Evolutionary conservation across 176 grass and related monocot genomes (phyloP).

Genomic region (Carex pumila): DNA sequence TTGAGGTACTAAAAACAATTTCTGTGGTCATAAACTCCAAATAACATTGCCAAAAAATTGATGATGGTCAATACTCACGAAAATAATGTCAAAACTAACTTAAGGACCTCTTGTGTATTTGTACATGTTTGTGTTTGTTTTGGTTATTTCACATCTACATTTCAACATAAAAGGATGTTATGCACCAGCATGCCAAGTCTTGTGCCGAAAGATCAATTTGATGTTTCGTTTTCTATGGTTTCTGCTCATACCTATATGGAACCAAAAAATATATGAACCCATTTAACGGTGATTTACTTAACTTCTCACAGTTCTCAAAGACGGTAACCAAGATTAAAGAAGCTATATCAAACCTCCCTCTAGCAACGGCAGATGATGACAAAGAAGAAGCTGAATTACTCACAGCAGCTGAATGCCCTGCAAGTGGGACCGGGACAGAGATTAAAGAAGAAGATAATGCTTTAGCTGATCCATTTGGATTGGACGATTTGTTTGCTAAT

Average conservation of each 20-base stretch:
- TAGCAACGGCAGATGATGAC: constrained; percentile 57
- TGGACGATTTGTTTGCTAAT: constrained; percentile 52
- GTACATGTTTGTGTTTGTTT: not conserved
- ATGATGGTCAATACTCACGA: not conserved
- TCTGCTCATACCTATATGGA: not conserved
- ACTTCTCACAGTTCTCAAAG: constrained; percentile 58
- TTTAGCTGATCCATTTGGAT: constrained; percentile 71
- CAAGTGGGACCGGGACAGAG: not conserved
- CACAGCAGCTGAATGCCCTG: constrained; percentile 36
- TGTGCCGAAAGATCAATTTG: not conserved
- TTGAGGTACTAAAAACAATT: constrained; percentile 17
- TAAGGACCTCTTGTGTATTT: not conserved
- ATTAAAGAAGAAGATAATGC: constrained; percentile 19
- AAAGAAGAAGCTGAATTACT: constrained; percentile 52
- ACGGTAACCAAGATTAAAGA: constrained; percentile 85
- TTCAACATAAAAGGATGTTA: not conserved
- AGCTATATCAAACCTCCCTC: constrained; percentile 51
- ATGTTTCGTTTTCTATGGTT: not conserved
- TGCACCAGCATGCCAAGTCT: not conserved
- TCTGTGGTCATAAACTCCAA: not conserved
- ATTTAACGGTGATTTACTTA: not conserved
- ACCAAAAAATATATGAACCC: not conserved
- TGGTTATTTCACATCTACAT: not conserved
- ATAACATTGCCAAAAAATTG: not conserved
- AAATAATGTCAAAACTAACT: not conserved